Base-by-base conservation (phyloP, 306 rosid species). In the Biancaea sappan region DNA sequence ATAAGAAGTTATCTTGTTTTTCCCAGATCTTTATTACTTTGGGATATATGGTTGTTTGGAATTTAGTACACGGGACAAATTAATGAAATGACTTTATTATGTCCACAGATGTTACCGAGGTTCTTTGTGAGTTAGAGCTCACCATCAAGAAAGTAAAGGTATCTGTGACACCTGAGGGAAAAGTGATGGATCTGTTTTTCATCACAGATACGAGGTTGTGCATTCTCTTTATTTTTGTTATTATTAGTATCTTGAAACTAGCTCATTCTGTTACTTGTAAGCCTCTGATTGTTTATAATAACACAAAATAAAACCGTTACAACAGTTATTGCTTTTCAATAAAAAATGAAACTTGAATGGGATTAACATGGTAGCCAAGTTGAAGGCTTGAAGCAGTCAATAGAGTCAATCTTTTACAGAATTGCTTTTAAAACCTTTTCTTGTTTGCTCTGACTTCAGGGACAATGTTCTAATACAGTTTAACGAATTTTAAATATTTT, bases 121-220 rank as follows among this genome's bases (percentile, higher is more conserved):
- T 88, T 87, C 97, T 94, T 52, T 88, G 88, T 73, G 96, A 90
- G 67, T 89, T 87, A 10, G 99, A 94, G 86, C 88, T 94, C 81
- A 81, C 71, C 35, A 92, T 94, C 58, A 81, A 87, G 74, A 94
- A 88, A 87, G 97, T 94, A 78, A 94, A 94, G 88, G 95, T 94
- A 35, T 94, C 97, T 41, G 92, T 95, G 18, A 94, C 97, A 18
- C 99, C 99, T 1, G 99, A 94, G 77, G 97, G 93, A 63, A 92
- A 75, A 92, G 97, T 92, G 69, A 86, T 94, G 88, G 96, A 94
- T 81, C 84, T 94, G 74, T 94, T 94, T 87, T 90, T 94, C 87
- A 79, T 94, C 88, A 86, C 92, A 26, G 99, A 94, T 66, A 77
- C 88, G 80, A 94, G 98, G 98, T 91, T 75, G 51, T 15, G 25